Evolutionary conservation across 768 basidiomycete species (phyloP).

Genomic region (Gautieria morchelliformis): DNA sequence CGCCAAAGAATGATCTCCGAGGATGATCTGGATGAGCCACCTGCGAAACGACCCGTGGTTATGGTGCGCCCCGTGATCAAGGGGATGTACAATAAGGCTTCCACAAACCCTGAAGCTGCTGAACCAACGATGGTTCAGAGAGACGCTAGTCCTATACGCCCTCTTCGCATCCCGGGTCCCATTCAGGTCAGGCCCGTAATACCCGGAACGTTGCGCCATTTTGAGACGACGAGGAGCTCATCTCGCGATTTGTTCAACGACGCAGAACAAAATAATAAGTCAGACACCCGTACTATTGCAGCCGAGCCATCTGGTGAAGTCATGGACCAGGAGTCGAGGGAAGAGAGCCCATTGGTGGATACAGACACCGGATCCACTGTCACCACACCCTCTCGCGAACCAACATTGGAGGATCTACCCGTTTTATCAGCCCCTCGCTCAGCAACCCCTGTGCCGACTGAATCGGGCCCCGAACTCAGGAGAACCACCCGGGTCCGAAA

Average conservation of each 20-base stretch:
- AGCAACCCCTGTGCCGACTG: not conserved
- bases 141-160: not conserved
- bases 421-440: not conserved
- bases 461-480: not conserved
- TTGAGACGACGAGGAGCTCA: constrained; percentile 2
- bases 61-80: not conserved
- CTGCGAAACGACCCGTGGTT: not conserved
- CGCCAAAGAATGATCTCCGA: not conserved
- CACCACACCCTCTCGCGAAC: not conserved
- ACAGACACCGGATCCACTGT: not conserved
- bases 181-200: not conserved
- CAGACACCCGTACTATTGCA: not conserved
- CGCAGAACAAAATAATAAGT: not conserved
- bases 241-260: not conserved
- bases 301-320: not conserved
- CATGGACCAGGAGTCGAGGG: not conserved
- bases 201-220: not conserved
- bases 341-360: not conserved
- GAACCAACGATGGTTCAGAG: not conserved
- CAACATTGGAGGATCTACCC: not conserved
- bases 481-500: not conserved
- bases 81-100: not conserved
- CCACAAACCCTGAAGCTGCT: too few species aligned
- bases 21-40: constrained; percentile 2
- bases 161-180: not conserved